Percentiles rank a stretch among this genome's conserved stretches.
Evolutionary conservation across 495 filamentous ascomycete genomes (phyloP).

Genomic region (Aspergillus bridgeri): DNA sequence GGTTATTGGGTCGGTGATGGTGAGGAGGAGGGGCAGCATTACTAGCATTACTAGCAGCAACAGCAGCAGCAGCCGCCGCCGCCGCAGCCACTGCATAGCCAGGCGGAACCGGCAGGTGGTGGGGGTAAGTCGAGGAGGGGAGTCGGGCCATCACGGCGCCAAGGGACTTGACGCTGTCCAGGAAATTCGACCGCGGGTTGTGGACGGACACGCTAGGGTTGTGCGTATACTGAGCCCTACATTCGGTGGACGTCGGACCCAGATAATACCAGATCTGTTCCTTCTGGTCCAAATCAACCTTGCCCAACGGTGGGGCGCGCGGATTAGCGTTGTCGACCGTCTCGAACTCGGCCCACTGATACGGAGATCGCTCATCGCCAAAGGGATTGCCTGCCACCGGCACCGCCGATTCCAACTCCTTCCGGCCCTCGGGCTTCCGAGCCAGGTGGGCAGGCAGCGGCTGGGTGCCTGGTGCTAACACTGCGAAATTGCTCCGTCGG

Average conservation of each 20-base stretch:
- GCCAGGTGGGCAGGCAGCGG: conserved; percentile 56
- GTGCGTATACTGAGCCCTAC: conserved; percentile 88
- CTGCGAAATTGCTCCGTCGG: conserved; percentile 49
- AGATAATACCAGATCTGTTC: conserved; percentile 90
- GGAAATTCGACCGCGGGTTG: conserved; percentile 58
- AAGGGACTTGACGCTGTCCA: conserved; percentile 51
- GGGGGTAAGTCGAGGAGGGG: conserved; percentile 30
- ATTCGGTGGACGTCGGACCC: conserved; percentile 81
- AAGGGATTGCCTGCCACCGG: conserved; percentile 58
- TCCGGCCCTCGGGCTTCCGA: conserved; percentile 45
- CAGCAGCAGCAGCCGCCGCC: conserved; percentile 19
- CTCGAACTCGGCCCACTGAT: conserved; percentile 83
- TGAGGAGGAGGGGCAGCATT: conserved; percentile 17
- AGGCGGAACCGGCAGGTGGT: conserved; percentile 24
- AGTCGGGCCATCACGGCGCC: conserved; percentile 31
- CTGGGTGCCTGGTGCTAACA: conserved; percentile 53
- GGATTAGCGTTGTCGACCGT: conserved; percentile 44
- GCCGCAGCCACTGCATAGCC: conserved; percentile 18
- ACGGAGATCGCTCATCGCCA: conserved; percentile 51
- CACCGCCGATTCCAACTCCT: conserved; percentile 45
- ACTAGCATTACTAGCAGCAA: no score
- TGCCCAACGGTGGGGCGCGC: conserved; percentile 49
- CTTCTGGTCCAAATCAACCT: conserved; percentile 62
- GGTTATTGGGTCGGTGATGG: conserved; percentile 11
- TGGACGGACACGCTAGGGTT: conserved; percentile 59